These are phyloP conservation scores for Acmispon strigosus DNA, from an alignment of 306 rosid species.

Conservation along the genomic window DNA sequence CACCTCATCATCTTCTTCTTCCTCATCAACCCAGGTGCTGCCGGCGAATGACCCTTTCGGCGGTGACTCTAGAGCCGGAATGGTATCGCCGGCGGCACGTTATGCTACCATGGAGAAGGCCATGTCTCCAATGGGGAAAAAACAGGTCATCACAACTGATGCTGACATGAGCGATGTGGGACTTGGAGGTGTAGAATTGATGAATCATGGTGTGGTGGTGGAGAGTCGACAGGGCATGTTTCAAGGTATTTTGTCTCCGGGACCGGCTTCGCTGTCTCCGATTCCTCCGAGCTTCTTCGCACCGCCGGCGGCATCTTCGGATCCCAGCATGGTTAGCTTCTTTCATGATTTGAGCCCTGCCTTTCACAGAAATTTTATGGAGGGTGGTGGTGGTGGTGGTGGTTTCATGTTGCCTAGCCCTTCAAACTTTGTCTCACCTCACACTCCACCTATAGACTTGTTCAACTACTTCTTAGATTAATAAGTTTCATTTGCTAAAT, in stretches of 20 bases:
- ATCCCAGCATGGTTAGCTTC: constrained; percentile 38
- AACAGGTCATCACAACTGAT: not conserved
- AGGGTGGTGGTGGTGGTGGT: constrained; percentile 20
- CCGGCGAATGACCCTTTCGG: constrained; percentile 16
- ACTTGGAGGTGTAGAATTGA: constrained; percentile 21
- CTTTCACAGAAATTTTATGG: constrained; percentile 46
- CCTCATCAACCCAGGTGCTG: not conserved
- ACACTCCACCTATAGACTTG: constrained; percentile 49
- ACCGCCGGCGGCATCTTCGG: constrained; percentile 31
- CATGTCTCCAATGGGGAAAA: constrained; percentile 27
- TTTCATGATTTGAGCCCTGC: constrained; percentile 71
- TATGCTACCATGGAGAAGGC: constrained; percentile 50
- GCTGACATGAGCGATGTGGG: not conserved
- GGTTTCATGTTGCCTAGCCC: constrained; percentile 60
- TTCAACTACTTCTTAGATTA: constrained; percentile 56
- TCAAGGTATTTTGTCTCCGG: constrained; percentile 83
- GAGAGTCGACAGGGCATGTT: constrained; percentile 23
- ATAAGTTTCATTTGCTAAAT: not conserved
- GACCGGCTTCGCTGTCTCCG: constrained; percentile 57
- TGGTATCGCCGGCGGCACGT: constrained; percentile 53
- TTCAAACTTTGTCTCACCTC: constrained; percentile 64
- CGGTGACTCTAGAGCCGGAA: not conserved
- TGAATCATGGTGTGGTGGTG: constrained; percentile 9
- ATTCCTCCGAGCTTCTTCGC: constrained; percentile 55
- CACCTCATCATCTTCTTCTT: not conserved